Evolutionary conservation across 2,329 filamentous ascomycete species (phyloP).

Genomic region (Dothistroma pini): DNA sequence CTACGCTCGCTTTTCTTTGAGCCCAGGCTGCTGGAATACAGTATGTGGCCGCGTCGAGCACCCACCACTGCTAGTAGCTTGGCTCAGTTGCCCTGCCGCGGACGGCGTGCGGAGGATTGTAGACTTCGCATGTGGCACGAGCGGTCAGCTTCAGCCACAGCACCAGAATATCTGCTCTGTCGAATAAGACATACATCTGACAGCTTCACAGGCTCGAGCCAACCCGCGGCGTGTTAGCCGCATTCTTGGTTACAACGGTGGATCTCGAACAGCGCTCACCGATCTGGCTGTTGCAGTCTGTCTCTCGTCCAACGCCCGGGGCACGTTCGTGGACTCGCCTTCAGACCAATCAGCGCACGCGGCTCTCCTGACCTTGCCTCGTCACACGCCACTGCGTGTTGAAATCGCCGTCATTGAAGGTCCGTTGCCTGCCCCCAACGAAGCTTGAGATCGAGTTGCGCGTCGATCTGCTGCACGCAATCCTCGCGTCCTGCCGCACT

Average conservation of each 20-base stretch:
- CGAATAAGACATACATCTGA: conserved; percentile 17
- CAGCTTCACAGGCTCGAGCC: conserved; percentile 6
- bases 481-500: conserved; percentile 11
- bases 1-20: conserved; percentile 12
- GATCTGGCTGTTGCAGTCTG: conserved; percentile 19
- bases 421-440: not conserved
- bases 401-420: conserved; percentile 14
- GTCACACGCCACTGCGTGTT: conserved; percentile 18
- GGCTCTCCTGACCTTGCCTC: conserved; percentile 10
- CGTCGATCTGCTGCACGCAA: conserved; percentile 17
- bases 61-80: not conserved
- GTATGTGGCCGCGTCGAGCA: not conserved
- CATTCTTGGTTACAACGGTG: conserved; percentile 18
- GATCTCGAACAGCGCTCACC: conserved; percentile 12
- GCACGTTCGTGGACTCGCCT: conserved; percentile 1
- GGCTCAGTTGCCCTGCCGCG: not conserved
- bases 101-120: conserved; percentile 2
- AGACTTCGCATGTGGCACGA: not conserved
- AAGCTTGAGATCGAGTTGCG: conserved; percentile 8
- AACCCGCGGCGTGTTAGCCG: conserved; percentile 9
- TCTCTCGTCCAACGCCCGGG: conserved; percentile 5
- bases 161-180: conserved; percentile 8
- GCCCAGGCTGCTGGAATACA: conserved; percentile 17
- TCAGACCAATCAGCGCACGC: conserved; percentile 9
- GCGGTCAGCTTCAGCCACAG: conserved; percentile 18